These are phyloP conservation scores for Holtermannia corniformis DNA, from an alignment of 768 basidiomycete species.

Conservation along the genomic window DNA sequence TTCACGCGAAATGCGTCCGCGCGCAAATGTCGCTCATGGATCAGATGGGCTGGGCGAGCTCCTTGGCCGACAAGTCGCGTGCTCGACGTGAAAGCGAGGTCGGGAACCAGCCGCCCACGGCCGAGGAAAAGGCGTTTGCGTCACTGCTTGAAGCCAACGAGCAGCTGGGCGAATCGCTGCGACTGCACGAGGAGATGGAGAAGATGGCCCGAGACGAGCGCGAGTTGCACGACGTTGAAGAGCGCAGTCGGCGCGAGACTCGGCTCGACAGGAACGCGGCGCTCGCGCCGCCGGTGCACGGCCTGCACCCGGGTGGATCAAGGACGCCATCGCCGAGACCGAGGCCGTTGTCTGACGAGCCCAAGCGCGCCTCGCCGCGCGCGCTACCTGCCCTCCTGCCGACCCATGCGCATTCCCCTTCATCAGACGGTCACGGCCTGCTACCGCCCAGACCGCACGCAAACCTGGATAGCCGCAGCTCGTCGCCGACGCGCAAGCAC, in stretches of 20 bases:
- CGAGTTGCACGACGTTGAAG: slow-evolving; percentile 54
- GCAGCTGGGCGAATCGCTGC: slow-evolving; percentile 57
- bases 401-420: slow-evolving; percentile 47
- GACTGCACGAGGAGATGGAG: slow-evolving; percentile 68
- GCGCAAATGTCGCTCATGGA: slow-evolving; percentile 77
- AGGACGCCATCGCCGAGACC: slow-evolving; percentile 36
- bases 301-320: slow-evolving; percentile 3
- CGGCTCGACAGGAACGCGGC: slow-evolving; percentile 47
- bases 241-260: slow-evolving; percentile 60
- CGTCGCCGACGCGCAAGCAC: slow-evolving; percentile 17
- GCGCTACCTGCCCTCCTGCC: no score
- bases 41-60: slow-evolving; percentile 76
- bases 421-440: slow-evolving; percentile 48
- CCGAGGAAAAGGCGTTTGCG: slow-evolving; percentile 65
- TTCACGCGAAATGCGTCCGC: slow-evolving; percentile 62
- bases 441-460: slow-evolving; percentile 16
- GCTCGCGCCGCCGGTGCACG: background rate
- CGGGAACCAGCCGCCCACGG: slow-evolving; percentile 50
- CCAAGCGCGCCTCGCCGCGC: slow-evolving; percentile 31
- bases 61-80: slow-evolving; percentile 15
- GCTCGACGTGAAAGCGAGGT: slow-evolving; percentile 29
- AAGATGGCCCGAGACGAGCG: slow-evolving; percentile 52
- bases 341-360: slow-evolving; percentile 30
- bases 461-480: slow-evolving; percentile 6
- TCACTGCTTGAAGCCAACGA: slow-evolving; percentile 65